A percentile compares a stretch with the other conserved stretches of the same genome.
Evolutionary conservation across 2,329 filamentous ascomycete genomes (phyloP).

Genomic region (Fusarium metavorans): DNA sequence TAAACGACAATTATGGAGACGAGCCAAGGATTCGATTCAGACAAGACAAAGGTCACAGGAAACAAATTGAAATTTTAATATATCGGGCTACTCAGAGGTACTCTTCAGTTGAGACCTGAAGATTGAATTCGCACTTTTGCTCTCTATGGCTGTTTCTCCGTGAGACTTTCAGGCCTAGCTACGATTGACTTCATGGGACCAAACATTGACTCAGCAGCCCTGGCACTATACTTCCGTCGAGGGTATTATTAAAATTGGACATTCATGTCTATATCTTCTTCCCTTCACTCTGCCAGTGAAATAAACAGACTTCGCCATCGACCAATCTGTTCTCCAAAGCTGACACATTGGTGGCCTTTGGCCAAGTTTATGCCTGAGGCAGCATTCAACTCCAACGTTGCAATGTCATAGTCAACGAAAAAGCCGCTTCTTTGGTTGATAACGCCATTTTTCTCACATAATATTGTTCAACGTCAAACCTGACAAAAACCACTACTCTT

Average conservation of each 20-base stretch:
- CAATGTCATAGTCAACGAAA: neutral
- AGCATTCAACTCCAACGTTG: neutral
- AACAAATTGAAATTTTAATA: too few species aligned
- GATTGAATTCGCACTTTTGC: neutral
- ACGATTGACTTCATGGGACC: too few species aligned
- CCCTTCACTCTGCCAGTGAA: too few species aligned
- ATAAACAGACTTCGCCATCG: too few species aligned
- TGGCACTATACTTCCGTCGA: too few species aligned
- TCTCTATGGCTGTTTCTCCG: neutral
- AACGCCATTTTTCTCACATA: neutral
- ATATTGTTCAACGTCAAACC: neutral
- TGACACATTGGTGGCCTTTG: neutral
- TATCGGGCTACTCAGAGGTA: neutral
- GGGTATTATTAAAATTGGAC: too few species aligned
- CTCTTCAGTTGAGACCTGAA: neutral
- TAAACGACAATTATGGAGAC: too few species aligned
- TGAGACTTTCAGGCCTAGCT: neutral
- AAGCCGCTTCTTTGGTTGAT: neutral
- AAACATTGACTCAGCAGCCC: too few species aligned
- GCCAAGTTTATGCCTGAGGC: neutral
- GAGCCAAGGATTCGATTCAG: too few species aligned
- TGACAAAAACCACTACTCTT: neutral
- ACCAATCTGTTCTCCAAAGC: neutral
- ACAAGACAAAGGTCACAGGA: too few species aligned
- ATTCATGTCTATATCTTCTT: too few species aligned